Evolutionary conservation across 495 filamentous ascomycete genomes (phyloP).

Genomic region (Xylaria grammica): DNA sequence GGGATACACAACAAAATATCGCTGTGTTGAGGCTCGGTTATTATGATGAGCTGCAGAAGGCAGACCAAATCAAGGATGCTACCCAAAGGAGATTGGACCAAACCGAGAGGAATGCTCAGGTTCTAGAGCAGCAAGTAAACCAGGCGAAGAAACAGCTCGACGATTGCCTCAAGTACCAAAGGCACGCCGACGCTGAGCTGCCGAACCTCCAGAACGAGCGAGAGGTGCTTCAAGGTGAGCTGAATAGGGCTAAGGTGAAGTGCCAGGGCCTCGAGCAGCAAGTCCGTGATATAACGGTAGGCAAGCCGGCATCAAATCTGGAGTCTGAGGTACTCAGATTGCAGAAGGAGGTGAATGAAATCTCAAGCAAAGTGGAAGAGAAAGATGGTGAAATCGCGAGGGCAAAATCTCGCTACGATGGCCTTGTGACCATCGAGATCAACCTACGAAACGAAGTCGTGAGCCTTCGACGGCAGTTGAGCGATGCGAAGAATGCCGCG

Average conservation of each 20-base stretch:
- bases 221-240: slow-evolving; percentile 7
- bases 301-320: neutral
- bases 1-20: neutral
- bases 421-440: slow-evolving; percentile 2
- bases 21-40: slow-evolving; percentile 2
- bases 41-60: neutral
- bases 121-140: neutral
- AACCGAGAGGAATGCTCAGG: neutral
- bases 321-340: neutral
- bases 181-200: neutral
- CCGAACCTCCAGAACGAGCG: slow-evolving; percentile 1
- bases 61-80: neutral
- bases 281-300: neutral
- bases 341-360: neutral
- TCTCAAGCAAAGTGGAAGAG: neutral
- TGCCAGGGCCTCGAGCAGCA: neutral
- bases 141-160: slow-evolving; percentile 12
- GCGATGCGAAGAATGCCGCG: neutral
- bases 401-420: neutral
- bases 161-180: neutral
- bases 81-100: neutral
- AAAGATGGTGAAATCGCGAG: neutral
- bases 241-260: neutral
- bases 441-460: slow-evolving; percentile 1
- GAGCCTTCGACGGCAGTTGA: neutral